Conservation (phyloP, 306 rosid genomes). For the Trifolium fragiferum region DNA sequence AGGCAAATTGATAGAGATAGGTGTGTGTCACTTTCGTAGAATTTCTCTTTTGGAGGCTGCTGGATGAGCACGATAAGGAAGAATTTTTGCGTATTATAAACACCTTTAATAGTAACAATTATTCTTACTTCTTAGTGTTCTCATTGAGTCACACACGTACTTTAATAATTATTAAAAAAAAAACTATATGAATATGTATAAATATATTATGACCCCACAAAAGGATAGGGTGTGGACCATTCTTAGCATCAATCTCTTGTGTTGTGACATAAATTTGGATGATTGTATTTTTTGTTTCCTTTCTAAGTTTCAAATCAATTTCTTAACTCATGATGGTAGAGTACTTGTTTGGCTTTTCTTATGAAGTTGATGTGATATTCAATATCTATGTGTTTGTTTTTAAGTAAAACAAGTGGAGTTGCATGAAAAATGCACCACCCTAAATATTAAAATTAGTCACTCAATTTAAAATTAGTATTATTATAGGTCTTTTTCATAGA, state of each 20-base stretch:
- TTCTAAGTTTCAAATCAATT: constrained; percentile 39
- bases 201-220: constrained; percentile 22
- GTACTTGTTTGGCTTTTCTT: constrained; percentile 54
- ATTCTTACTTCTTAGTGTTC: constrained; percentile 36
- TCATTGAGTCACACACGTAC: constrained; percentile 64
- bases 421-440: constrained; percentile 34
- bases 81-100: constrained; percentile 49
- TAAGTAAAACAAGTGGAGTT: constrained; percentile 42
- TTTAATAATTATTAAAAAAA: constrained; percentile 40
- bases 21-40: constrained; percentile 54
- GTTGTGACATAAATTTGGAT: constrained; percentile 46
- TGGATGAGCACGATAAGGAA: constrained; percentile 43
- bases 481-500: constrained; percentile 43
- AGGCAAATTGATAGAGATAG: constrained; percentile 56
- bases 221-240: constrained; percentile 45
- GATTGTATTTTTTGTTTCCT: constrained; percentile 49
- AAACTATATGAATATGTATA: constrained; percentile 23
- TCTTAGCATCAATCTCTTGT: constrained; percentile 40
- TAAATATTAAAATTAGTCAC: not conserved
- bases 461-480: constrained; percentile 23
- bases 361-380: constrained; percentile 45
- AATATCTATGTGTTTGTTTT: constrained; percentile 5
- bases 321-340: constrained; percentile 39
- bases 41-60: constrained; percentile 76
- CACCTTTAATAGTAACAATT: constrained; percentile 19